Conservation (phyloP, 768 basidiomycete species). For the Tulasnella sp. region DNA sequence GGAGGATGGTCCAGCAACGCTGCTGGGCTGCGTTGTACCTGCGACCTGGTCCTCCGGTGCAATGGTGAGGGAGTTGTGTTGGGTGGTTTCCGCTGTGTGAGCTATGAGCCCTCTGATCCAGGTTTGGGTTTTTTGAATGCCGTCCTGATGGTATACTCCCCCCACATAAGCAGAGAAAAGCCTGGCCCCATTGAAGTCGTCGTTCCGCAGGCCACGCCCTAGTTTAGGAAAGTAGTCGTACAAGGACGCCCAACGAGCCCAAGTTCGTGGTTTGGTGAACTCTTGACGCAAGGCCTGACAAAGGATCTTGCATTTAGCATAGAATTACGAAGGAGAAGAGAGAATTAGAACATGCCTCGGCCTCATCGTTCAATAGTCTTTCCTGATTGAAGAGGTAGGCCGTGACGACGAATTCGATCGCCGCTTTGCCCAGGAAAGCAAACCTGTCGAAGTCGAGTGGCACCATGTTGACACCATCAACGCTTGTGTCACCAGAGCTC, state of each 20-base stretch:
- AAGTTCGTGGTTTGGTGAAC: neutral
- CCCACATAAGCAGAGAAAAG: constrained; percentile 11
- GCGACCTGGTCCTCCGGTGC: neutral
- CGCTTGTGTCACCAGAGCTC: neutral
- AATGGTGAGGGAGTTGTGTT: neutral
- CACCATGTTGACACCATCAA: neutral
- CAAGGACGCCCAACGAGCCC: neutral
- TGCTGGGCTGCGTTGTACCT: neutral
- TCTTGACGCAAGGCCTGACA: neutral
- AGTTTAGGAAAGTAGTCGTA: neutral
- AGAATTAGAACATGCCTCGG: neutral
- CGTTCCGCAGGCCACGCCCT: neutral
- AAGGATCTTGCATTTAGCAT: too few relatives aligned
- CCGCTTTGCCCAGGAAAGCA: neutral
- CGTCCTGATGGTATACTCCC: constrained; percentile 9
- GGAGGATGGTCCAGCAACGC: neutral
- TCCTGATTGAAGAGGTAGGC: neutral
- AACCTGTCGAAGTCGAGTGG: neutral
- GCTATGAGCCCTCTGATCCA: neutral
- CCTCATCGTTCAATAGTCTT: neutral
- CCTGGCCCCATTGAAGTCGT: neutral
- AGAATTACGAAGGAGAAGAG: too few relatives aligned
- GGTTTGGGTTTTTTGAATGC: neutral
- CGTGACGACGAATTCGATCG: neutral
- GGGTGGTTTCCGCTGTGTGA: neutral